Conservation (phyloP, 805 yeast species). For the Wickerhamiella sergipiensis region DNA sequence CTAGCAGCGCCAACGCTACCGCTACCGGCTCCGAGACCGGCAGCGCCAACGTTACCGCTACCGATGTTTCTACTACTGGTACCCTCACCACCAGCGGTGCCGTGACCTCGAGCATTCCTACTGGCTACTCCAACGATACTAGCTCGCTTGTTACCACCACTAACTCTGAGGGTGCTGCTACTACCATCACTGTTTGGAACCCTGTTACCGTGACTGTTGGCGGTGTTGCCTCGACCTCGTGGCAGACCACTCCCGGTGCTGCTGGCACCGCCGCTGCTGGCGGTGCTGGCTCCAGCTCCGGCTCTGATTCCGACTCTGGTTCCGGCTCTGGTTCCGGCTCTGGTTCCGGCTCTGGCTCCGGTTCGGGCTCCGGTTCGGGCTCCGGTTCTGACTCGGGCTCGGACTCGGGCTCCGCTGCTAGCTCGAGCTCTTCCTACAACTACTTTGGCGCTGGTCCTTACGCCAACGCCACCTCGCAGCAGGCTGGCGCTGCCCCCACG, state of each 20-base stretch:
- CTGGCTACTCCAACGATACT: neutral
- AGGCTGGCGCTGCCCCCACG: neutral
- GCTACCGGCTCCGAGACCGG: neutral
- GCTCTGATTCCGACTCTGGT: neutral
- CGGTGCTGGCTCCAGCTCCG: constrained; percentile 1
- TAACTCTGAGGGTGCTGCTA: constrained; percentile 1
- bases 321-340: neutral
- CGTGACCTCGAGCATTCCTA: neutral
- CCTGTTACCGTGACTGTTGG: neutral
- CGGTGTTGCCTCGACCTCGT: neutral
- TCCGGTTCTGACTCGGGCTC: neutral
- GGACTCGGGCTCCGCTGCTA: neutral
- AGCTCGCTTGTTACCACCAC: neutral
- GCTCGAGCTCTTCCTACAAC: neutral
- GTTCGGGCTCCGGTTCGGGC: neutral
- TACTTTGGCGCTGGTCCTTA: neutral
- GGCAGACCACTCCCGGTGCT: constrained; percentile 5
- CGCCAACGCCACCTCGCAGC: neutral
- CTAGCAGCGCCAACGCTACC: neutral
- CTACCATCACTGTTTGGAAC: neutral
- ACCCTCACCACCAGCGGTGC: neutral
- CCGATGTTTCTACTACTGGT: neutral
- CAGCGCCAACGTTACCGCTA: neutral
- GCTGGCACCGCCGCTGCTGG: constrained; percentile 6
- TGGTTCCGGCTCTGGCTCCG: neutral